Base-by-base conservation (phyloP, 2,329 filamentous ascomycete species). In the Pezicula carpinea region DNA sequence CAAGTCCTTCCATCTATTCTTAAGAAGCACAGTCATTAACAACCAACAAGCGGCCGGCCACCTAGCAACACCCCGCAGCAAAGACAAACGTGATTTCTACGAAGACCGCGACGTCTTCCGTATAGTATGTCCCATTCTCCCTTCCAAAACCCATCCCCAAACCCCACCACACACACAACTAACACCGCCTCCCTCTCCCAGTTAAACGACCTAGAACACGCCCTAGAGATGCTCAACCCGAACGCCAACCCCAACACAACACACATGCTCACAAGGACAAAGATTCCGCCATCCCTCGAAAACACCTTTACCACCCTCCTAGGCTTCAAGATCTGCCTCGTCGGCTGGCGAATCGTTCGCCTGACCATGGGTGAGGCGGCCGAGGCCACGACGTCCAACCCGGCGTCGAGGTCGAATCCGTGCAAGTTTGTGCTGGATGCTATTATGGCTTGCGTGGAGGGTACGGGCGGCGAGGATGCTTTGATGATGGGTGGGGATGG, bases 71-170 rank as follows among this genome's bases (percentile, higher is more conserved):
- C 46, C 41, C 17, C 33, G 46, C 10, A 48, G 46, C 38, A 48
- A 48, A 35, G 46, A 44, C 6, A 44, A 48, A 21, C 33, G 46
- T 31, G 46, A 48, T 39, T 44, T 44, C 13, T 48, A 48, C 18
- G 46, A 48, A 44, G 46, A 48, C 15, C 33, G 46, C 13, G 46
- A 48, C 22, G 41, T 48, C 15, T 48, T 48, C 22, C 46, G 46
- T 13, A 48, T 48, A 18, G 46, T 48, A 29, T 29, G 46, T 23
- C 23, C n/a, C 11, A 1, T 17, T 23, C 14, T n/a, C n/a, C n/a
- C 15, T 19, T 22, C 13, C n/a, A 5, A 22, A 23, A 14, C 31
- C 3, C 17, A 14, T 6, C 14, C 26, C 18, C 33, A 22, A 15
- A 35, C 22, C 17, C 39, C 14, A 6, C 6, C 14, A n/a, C 22